Evolutionary conservation across 2,329 filamentous ascomycete genomes (phyloP).

Genomic region (Aspergillus niger): DNA sequence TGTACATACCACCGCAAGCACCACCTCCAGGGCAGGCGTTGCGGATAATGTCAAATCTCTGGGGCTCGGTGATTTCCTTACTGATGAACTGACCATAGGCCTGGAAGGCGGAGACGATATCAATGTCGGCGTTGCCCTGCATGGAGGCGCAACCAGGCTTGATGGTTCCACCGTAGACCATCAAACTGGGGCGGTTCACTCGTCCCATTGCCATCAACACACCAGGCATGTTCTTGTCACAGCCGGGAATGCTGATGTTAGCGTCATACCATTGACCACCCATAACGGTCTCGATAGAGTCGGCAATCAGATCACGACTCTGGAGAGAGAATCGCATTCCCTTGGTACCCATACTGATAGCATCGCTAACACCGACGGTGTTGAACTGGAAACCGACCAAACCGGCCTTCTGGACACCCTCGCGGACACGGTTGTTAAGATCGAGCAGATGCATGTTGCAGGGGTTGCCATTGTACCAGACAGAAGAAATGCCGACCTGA

Average conservation of each 20-base stretch:
- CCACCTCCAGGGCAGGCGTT: constrained; percentile 84
- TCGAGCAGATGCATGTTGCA: constrained; percentile 99
- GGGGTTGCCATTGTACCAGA: constrained; percentile 97
- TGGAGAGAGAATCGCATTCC: constrained; percentile 97
- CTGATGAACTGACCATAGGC: constrained; percentile 93
- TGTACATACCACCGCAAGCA: constrained; percentile 86
- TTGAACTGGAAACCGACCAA: constrained; percentile 97
- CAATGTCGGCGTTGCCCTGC: constrained; percentile 74
- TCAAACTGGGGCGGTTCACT: constrained; percentile 89
- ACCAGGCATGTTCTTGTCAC: constrained; percentile 99
- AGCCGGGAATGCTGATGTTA: constrained; percentile 94
- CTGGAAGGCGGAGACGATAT: constrained; percentile 98
- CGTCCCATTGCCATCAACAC: constrained; percentile 92
- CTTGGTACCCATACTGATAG: constrained; percentile 95
- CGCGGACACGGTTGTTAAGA: constrained; percentile 75
- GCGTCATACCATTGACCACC: constrained; percentile 98
- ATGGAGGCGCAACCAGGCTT: constrained; percentile 80
- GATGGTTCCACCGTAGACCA: constrained; percentile 97
- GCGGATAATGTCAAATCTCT: constrained; percentile 92
- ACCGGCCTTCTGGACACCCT: constrained; percentile 72
- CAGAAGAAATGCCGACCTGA: constrained; percentile 95
- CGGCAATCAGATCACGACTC: constrained; percentile 93
- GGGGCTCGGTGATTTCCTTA: constrained; percentile 85
- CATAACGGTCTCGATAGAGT: constrained; percentile 99
- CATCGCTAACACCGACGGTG: constrained; percentile 96